Base-by-base conservation (phyloP, 75 land plant genomes). In the Sequoiadendron giganteum region DNA sequence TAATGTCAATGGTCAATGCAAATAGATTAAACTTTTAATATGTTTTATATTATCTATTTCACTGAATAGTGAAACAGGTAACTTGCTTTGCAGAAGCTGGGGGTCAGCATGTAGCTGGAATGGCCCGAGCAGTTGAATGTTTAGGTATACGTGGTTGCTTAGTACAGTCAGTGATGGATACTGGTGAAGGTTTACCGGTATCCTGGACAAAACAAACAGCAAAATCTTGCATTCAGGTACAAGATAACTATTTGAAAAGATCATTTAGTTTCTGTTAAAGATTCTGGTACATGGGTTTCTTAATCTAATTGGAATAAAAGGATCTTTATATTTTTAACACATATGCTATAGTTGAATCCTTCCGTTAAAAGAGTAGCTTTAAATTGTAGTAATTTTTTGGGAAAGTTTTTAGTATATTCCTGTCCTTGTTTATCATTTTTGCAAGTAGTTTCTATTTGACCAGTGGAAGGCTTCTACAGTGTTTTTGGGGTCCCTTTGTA, bases 41-140 rank as follows among this genome's bases (percentile, higher is more conserved):
- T 85, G 65, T 34, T 85, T 85, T 15, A 14, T 85, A 32, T 13
- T 84, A 2, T 54, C 42, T 82, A 45, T 82, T 45, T 14, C 21
- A 7, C 86, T 55, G 32, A 54, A 55, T 54, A 5, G 14, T 85
- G 30, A n/a, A 43, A 6, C 90, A 97, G 99, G 99, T 97, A 55
- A 98, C 99, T 10, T 98, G 99, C 90, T 98, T 98, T 90, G 99
- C 99, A 47, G 99, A 98, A 92, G 99, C 99, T 56, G 99, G 99
- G 3, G 99, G 99, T 25, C 99, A 98, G 84, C 99, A 98, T 92
- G 99, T 98, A 5, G 40, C 92, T 30, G 97, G 91, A 42, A 98
- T 98, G 99, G 99, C 94, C 54, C 91, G 90, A 42, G 99, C 99
- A 55, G 96, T 98, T 14, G 93, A 95, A 79, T 56, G 83, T 65